Evolutionary conservation across 2,329 filamentous ascomycete species (phyloP).

Genomic region (Chaetomium strumarium): DNA sequence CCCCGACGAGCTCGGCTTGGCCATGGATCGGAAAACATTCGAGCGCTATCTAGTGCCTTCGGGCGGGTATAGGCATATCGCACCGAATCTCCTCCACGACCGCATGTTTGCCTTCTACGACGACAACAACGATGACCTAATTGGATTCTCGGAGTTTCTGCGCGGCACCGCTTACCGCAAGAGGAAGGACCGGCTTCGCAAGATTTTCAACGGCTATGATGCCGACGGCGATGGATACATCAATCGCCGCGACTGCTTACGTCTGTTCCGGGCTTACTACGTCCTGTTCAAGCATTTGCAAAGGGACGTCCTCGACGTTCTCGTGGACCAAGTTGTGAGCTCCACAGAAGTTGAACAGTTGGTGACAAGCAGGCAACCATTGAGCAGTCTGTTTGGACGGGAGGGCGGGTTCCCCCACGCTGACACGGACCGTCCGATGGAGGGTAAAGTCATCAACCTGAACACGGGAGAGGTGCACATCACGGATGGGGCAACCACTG

Average conservation of each 20-base stretch:
- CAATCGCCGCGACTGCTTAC: conserved; percentile 77
- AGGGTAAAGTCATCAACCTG: conserved; percentile 60
- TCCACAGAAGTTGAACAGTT: conserved; percentile 72
- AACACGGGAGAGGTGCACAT: conserved; percentile 60
- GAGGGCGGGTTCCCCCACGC: conserved; percentile 62
- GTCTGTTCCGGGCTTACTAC: conserved; percentile 90
- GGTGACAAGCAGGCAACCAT: conserved; percentile 66
- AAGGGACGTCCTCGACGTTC: conserved; percentile 69
- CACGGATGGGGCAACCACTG: conserved; percentile 49
- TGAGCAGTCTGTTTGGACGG: conserved; percentile 69
- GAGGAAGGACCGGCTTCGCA: conserved; percentile 61
- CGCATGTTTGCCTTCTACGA: conserved; percentile 97
- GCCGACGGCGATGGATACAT: conserved; percentile 84
- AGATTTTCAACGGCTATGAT: conserved; percentile 86
- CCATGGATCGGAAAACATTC: conserved; percentile 89
- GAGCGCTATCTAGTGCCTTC: conserved; percentile 83
- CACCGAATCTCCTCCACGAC: conserved; percentile 88
- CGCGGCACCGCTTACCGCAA: conserved; percentile 69
- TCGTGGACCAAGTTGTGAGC: conserved; percentile 72
- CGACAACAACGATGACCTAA: conserved; percentile 78
- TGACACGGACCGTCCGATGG: conserved; percentile 53
- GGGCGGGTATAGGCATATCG: conserved; percentile 69
- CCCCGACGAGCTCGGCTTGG: conserved; percentile 68
- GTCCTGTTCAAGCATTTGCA: conserved; percentile 86
- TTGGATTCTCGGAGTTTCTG: conserved; percentile 89